These are phyloP conservation scores for Cymodocea nodosa DNA, from an alignment of 116 monocot genomes.

Conservation along the genomic window DNA sequence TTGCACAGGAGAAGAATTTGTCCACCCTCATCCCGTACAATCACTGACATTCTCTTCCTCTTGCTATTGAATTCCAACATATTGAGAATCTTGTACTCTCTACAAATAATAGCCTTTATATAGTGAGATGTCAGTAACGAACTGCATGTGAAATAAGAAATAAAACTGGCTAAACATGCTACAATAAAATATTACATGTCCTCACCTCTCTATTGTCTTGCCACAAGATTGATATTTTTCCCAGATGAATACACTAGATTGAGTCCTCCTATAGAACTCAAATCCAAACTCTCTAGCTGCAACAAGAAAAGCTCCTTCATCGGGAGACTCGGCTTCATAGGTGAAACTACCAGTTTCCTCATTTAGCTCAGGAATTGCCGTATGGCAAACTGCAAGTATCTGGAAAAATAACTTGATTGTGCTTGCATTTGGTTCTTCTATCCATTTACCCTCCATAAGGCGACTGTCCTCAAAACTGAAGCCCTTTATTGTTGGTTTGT, in stretches of 20 bases:
- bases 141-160: neutral
- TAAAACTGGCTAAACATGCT: neutral
- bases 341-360: conserved; percentile 36
- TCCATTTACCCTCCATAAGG: conserved; percentile 73
- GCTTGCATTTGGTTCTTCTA: conserved; percentile 25
- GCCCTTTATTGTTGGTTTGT: conserved; percentile 42
- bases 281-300: conserved; percentile 68
- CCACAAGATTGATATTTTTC: conserved; percentile 27
- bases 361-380: conserved; percentile 56
- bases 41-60: conserved; percentile 58
- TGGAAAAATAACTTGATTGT: conserved; percentile 38
- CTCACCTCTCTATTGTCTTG: conserved; percentile 28
- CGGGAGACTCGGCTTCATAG: conserved; percentile 69
- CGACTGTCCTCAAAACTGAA: conserved; percentile 88
- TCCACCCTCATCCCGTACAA: conserved; percentile 36
- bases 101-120: conserved; percentile 1
- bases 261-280: conserved; percentile 53
- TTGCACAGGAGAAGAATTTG: conserved; percentile 59
- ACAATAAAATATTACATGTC: neutral
- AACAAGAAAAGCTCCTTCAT: conserved; percentile 66
- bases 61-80: conserved; percentile 55
- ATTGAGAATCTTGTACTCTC: conserved; percentile 54
- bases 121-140: neutral
- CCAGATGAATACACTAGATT: conserved; percentile 37
- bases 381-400: conserved; percentile 60